phyloP scores from a whole-genome alignment of 257 asterid genomes.

The Salvia splendens region DNA sequence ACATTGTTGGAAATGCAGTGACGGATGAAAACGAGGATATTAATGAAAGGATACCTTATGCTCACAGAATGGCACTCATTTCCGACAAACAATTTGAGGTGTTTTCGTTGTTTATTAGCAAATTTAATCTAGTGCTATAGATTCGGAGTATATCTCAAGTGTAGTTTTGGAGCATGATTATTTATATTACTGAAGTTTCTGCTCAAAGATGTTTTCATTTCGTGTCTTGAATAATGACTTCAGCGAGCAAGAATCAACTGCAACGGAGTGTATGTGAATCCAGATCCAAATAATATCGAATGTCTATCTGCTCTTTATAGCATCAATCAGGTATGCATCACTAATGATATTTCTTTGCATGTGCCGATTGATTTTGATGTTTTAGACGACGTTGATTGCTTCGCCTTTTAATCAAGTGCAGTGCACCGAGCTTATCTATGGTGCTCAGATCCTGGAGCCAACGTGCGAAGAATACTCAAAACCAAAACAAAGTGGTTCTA shows the following conservation, averaged over 20 bases:
- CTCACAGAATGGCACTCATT: constrained; percentile 52
- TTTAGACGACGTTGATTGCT: background rate
- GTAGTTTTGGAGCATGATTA: background rate
- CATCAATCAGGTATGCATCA: constrained; percentile 33
- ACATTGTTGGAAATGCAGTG: constrained; percentile 45
- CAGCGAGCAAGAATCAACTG: constrained; percentile 49
- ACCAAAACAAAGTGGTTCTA: background rate
- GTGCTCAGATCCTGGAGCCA: constrained; percentile 40
- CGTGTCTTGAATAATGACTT: background rate
- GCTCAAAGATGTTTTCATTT: too few relatives aligned
- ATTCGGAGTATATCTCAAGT: too few relatives aligned
- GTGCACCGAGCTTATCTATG: constrained; percentile 29
- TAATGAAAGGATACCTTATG: constrained; percentile 40
- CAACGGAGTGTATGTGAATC: constrained; percentile 35
- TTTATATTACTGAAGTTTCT: background rate
- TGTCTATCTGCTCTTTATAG: constrained; percentile 40
- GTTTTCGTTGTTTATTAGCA: background rate
- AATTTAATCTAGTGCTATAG: too few relatives aligned
- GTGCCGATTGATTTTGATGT: background rate
- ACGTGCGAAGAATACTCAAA: constrained; percentile 30
- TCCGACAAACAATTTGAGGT: constrained; percentile 55
- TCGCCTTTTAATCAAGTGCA: constrained; percentile 19
- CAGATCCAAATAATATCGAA: constrained; percentile 36
- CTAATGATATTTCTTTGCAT: background rate
- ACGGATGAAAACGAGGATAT: constrained; percentile 18